Evolutionary conservation across 2,329 filamentous ascomycete genomes (phyloP), one percentile per base, ranked within the genome.

Genomic region (Amylocarpus encephaloides): DNA sequence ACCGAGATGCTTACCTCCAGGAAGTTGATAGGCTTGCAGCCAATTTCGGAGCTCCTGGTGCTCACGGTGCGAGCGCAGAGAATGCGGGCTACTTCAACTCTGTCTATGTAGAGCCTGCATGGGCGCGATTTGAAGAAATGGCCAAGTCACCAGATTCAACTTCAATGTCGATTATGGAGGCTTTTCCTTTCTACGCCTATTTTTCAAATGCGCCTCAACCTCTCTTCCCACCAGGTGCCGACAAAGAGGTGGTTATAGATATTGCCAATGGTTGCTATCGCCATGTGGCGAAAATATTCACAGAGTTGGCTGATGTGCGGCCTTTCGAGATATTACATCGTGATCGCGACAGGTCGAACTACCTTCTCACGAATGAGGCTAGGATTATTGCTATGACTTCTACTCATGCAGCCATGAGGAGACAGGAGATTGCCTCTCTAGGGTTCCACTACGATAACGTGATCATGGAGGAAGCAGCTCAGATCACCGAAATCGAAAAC

Each of bases 301-400:
- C 86, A 0, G 90, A 97, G 67, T 75, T 98, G 43, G 89, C 91
- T 58, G 91, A 97, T 64, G 92, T 95, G 41, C 79, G 91, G 59
- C 94, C 93, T 0, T 98, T 98, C 64, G 93, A 98, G 70, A 91
- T 98, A 45, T 72, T 98, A 49, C 83, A 90, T 46, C 85, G 86
- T 49, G 87, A 91, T 56, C 83, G 87, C 33, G 93, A 98, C 66
- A 96, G 94, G 71, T 86, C 91, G 46, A 97, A 97, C 67, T 98
- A 98, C 64, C 80, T 98, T 5, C 79, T 98, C 32, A 86, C 90
- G 5, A 96, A 90, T 62, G 92, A 97, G 69, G 94, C 94, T n/a
- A 85, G 93, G 33, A 93, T 98, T 55, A 85, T 98, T 57, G 94
- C 93, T 51, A 98, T 98, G 94, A 98, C 93, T 15, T 94, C 91